phyloP scores from a whole-genome alignment of 768 basidiomycete genomes.

The Thelephora aurantiotincta region DNA sequence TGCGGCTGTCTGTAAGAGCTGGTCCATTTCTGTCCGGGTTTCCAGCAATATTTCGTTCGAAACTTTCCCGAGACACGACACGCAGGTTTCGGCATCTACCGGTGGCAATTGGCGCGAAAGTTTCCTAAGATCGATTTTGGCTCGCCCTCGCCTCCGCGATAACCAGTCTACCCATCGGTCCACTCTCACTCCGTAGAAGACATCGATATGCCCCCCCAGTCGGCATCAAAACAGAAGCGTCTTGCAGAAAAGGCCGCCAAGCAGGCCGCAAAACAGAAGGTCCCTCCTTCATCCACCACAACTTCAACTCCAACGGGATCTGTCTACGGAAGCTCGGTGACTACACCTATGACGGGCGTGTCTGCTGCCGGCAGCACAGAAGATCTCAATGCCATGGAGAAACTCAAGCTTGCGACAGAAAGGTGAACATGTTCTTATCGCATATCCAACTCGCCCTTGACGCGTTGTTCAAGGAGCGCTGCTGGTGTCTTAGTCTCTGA shows the following conservation, averaged over 20 bases:
- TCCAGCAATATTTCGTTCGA: too few species aligned
- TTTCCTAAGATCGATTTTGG: too few species aligned
- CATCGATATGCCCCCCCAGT: conserved; percentile 28
- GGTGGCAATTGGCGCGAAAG: too few species aligned
- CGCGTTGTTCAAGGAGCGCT: conserved; percentile 48
- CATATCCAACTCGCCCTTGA: neutral
- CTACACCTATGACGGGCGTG: conserved; percentile 73
- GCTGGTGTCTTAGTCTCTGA: conserved; percentile 91
- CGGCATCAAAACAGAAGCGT: conserved; percentile 82
- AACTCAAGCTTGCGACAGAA: conserved; percentile 80
- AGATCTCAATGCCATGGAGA: conserved; percentile 76
- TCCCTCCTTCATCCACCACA: conserved; percentile 33
- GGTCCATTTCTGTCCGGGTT: too few species aligned
- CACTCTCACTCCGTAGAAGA: neutral
- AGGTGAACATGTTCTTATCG: conserved; percentile 32
- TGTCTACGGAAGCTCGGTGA: conserved; percentile 40
- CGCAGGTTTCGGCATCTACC: too few species aligned
- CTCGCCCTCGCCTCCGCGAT: too few species aligned
- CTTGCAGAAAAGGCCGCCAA: conserved; percentile 90
- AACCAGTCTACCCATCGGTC: neutral
- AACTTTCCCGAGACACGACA: too few species aligned
- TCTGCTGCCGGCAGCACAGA: conserved; percentile 73
- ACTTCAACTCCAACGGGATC: conserved; percentile 55
- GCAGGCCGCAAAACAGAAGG: conserved; percentile 42
- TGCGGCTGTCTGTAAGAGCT: too few species aligned